phyloP scores from a whole-genome alignment of 2,329 filamentous ascomycete genomes.

The Penicillium sp. region DNA sequence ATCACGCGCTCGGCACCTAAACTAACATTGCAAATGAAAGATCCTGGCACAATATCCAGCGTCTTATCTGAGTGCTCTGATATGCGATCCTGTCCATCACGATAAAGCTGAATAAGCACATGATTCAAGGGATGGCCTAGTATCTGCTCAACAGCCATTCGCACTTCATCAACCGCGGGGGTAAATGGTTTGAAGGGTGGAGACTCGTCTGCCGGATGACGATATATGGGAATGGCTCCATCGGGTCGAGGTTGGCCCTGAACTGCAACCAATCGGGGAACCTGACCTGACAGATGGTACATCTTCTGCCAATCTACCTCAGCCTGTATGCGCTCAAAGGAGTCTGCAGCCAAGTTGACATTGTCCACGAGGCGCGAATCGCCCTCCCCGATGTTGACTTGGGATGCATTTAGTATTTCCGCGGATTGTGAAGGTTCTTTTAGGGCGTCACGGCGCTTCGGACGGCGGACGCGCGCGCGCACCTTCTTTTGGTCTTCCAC shows the following conservation, averaged over 20 bases:
- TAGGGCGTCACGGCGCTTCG: slow-evolving; percentile 24
- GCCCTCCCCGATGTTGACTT: slow-evolving; percentile 64
- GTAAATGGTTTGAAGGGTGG: slow-evolving; percentile 75
- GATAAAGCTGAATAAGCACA: slow-evolving; percentile 87
- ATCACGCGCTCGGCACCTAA: slow-evolving; percentile 90
- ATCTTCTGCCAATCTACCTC: slow-evolving; percentile 89
- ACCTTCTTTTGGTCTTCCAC: slow-evolving; percentile 21
- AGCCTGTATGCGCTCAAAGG: slow-evolving; percentile 67
- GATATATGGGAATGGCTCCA: slow-evolving; percentile 79
- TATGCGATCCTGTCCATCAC: slow-evolving; percentile 85
- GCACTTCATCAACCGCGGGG: slow-evolving; percentile 66
- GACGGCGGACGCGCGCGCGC: slow-evolving; percentile 26
- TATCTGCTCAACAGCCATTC: slow-evolving; percentile 64
- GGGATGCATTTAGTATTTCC: background rate
- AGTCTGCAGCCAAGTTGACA: slow-evolving; percentile 58
- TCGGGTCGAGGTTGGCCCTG: slow-evolving; percentile 70
- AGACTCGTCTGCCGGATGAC: slow-evolving; percentile 87
- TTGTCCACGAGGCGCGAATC: slow-evolving; percentile 73
- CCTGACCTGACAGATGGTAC: slow-evolving; percentile 86
- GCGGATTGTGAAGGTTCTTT: slow-evolving; percentile 1
- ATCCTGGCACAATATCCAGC: slow-evolving; percentile 76
- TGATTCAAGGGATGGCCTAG: slow-evolving; percentile 85
- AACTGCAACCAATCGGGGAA: slow-evolving; percentile 85
- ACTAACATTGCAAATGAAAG: slow-evolving; percentile 87
- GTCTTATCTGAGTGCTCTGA: slow-evolving; percentile 98